Base-by-base conservation (phyloP, 2,329 filamentous ascomycete genomes). In the Metarhizium robertsii region DNA sequence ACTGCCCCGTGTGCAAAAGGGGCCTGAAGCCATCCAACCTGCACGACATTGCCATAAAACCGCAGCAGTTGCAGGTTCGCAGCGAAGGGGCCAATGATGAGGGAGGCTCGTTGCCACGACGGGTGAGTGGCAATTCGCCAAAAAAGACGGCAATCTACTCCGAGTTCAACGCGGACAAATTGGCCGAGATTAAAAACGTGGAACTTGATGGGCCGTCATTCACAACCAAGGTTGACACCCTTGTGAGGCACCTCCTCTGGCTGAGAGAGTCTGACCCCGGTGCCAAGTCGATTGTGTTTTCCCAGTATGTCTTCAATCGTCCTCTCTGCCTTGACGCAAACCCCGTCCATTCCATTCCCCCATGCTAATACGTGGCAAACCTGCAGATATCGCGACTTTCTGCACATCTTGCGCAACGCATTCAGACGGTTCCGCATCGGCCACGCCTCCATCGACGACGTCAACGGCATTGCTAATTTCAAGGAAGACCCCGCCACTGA, bases 221-320 rank as follows among this genome's bases (percentile, higher is more conserved):
- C 64, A 91, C 90, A 2, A 95, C 89, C 0, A 99, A 97, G 70
- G 86, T 97, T 18, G 91, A 96, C 67, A 95, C 84, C 0, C 72
- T 92, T 2, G 79, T 86, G 32, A 81, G 90, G 2, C 94, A 97
- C 67, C 71, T 97, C 2, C 71, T 95, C 16, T 96, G 90, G 89
- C 77, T 97, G 20, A 84, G 92, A 2, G 78, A 87, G 61, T 83
- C 88, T 50, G 91, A 96, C 61, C 89, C 90, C 0, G 90, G 90
- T 0, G 84, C 90, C 10, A 97, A 97, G 67, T 88, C 89, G 0
- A 88, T 99, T 66, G 80, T 97, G n/a, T 99, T 96, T 69, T 95
- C 90, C 1, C 92, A 97, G 71, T 80, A 64, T 50, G 69, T 62
- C 32, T 30, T 13, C 6, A 7, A 13, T 38, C 18, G 8, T 29